Evolutionary conservation across 2,329 filamentous ascomycete genomes (phyloP), one percentile per base, ranked within the genome.

Genomic region (Alternaria gansuensis): DNA sequence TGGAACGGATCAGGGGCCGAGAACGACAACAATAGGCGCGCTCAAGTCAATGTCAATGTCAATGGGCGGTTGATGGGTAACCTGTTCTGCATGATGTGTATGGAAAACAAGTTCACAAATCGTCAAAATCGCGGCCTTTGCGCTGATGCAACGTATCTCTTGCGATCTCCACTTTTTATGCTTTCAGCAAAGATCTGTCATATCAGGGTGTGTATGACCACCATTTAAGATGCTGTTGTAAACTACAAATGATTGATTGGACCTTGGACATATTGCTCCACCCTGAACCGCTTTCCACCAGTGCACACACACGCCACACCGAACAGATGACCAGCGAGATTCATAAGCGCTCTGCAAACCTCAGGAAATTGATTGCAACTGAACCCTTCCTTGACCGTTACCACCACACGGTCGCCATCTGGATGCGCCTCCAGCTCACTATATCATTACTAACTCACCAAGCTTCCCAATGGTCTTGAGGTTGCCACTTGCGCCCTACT

Each of bases 41-140:
- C 2, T 46, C 39, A 4, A 46, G 58, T 10, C 37, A 54, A 31
- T 71, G 69, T 48, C 64, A 57, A 8, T 72, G 69, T 41, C 60
- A 71, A 39, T 73, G 68, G 67, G 48, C 65, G 41, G 13, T 48
- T 34, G 33, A 33, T 24, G 8, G 29, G 23, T 34, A n/a, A 21
- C 24, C 6, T 23, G 24, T 65, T 34, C 11, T 10, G 7, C 33
- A 44, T 23, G 2, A n/a, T 17, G 17, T 13, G 3, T 11, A 34
- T 10, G 8, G 14, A 33, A n/a, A 10, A n/a, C 31, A 48, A 36
- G 21, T 14, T 24, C 21, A 21, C 23, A 8, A 7, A 8, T 7
- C 13, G 11, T 17, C 8, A 34, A n/a, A 5, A n/a, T 34, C 29
- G 4, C 13, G 4, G 28, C 36, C 7, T 48, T n/a, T 17, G 17